Percentiles rank a stretch among this genome's conserved stretches.
phyloP scores from a whole-genome alignment of 192 early-diverging fungal genomes.

The Umbelopsis sp. region DNA sequence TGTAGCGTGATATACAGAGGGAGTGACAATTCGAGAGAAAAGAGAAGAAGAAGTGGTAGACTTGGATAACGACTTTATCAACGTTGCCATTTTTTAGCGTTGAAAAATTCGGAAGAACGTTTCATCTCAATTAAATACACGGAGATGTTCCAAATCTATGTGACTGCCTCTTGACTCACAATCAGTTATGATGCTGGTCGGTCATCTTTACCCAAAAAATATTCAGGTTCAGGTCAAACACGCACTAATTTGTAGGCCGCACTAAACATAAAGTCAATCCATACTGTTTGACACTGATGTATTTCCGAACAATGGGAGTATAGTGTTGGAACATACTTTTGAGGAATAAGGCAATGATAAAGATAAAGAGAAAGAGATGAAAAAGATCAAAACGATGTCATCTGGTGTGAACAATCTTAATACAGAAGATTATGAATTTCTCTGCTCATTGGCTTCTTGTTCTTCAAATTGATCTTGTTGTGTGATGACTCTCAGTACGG shows the following conservation, averaged over 20 bases:
- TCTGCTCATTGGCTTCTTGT: slow-evolving; percentile 70
- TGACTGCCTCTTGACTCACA: slow-evolving; percentile 20
- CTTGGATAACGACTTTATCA: slow-evolving; percentile 15
- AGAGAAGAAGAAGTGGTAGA: slow-evolving; percentile 24
- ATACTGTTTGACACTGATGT: no score
- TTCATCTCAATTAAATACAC: background rate
- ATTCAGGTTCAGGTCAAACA: background rate
- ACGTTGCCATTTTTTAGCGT: slow-evolving; percentile 4
- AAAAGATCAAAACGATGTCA: no score
- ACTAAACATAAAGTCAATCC: no score
- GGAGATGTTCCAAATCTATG: slow-evolving; percentile 18
- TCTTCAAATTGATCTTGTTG: slow-evolving; percentile 79
- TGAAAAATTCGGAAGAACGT: background rate
- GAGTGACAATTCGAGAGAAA: slow-evolving; percentile 1
- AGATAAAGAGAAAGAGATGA: background rate
- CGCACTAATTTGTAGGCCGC: no score
- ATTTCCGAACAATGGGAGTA: no score
- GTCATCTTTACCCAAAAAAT: background rate
- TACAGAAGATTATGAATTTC: slow-evolving; percentile 50
- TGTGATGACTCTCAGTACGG: slow-evolving; percentile 67
- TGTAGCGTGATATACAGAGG: background rate
- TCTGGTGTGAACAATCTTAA: no score
- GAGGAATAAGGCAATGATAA: background rate
- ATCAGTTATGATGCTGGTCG: background rate
- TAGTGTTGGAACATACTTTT: no score